phyloP scores from a whole-genome alignment of 202 grass and related monocot species.

The Carex arenaria region DNA sequence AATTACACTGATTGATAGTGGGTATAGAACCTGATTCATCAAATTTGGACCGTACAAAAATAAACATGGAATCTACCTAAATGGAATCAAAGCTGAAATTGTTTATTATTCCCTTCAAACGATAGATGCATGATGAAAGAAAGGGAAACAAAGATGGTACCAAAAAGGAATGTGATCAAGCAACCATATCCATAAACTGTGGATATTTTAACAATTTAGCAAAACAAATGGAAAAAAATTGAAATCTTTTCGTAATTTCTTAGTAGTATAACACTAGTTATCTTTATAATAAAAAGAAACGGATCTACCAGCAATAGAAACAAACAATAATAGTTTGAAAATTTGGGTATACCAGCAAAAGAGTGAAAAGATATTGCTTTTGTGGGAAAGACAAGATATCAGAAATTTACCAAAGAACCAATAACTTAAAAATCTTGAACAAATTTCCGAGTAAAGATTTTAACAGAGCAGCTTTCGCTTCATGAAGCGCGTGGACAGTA shows the following conservation, averaged over 20 bases:
- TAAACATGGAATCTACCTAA: conserved; percentile 21
- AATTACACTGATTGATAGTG: conserved; percentile 17
- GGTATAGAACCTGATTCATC: conserved; percentile 38
- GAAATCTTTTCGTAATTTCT: neutral
- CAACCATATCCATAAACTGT: neutral
- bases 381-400: neutral
- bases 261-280: neutral
- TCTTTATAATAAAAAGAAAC: neutral
- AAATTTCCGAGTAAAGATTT: neutral
- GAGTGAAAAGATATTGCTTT: neutral
- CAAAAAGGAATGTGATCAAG: neutral
- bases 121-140: conserved; percentile 31
- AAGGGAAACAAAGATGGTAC: conserved; percentile 11
- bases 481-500: too few relatives aligned
- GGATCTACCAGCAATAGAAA: conserved; percentile 11
- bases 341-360: neutral
- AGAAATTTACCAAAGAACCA: neutral
- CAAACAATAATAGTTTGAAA: neutral
- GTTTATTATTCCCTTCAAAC: conserved; percentile 17
- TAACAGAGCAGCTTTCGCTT: too few relatives aligned
- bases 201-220: conserved; percentile 1
- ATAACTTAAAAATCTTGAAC: neutral
- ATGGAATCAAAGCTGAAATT: conserved; percentile 20
- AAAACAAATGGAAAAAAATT: conserved; percentile 10
- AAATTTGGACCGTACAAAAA: conserved; percentile 12